These are phyloP conservation scores for Hordeum vulgare DNA, from an alignment of 176 grass and related monocot genomes.

Conservation along the genomic window DNA sequence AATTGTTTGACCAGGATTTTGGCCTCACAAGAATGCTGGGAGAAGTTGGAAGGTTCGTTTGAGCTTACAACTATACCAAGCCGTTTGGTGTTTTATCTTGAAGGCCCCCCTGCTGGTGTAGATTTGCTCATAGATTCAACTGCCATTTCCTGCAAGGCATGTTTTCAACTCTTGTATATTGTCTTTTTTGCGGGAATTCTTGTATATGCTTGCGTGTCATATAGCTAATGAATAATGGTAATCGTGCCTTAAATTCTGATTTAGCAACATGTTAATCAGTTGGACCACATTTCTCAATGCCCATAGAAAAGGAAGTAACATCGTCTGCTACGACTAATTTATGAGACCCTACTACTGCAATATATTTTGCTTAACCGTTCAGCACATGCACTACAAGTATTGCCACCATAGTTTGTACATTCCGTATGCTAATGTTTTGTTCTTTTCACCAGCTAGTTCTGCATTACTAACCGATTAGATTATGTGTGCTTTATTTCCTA, in stretches of 20 bases:
- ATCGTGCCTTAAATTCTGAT: slow-evolving; percentile 1
- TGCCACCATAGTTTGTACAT: not conserved
- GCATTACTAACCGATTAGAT: not conserved
- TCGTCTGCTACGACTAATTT: slow-evolving; percentile 9
- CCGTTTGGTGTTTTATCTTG: slow-evolving; percentile 60
- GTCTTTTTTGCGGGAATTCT: not conserved
- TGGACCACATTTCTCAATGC: not conserved
- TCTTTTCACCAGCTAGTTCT: not conserved
- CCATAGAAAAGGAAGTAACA: not conserved
- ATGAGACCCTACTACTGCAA: not conserved
- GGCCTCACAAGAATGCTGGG: slow-evolving; percentile 55
- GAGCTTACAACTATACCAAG: slow-evolving; percentile 41
- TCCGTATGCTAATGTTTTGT: not conserved
- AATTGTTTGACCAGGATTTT: slow-evolving; percentile 43
- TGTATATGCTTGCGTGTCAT: not conserved
- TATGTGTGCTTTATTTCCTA: not conserved
- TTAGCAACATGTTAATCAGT: not conserved
- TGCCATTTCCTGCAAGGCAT: slow-evolving; percentile 57
- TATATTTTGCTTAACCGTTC: not conserved
- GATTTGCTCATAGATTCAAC: slow-evolving; percentile 88
- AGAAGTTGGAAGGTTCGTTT: slow-evolving; percentile 86
- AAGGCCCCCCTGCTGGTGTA: slow-evolving; percentile 68
- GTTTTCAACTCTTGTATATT: not conserved
- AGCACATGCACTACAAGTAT: slow-evolving; percentile 1
- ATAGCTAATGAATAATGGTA: not conserved